Conservation (phyloP, 257 asterid species). For the Solanum medicagineum region DNA sequence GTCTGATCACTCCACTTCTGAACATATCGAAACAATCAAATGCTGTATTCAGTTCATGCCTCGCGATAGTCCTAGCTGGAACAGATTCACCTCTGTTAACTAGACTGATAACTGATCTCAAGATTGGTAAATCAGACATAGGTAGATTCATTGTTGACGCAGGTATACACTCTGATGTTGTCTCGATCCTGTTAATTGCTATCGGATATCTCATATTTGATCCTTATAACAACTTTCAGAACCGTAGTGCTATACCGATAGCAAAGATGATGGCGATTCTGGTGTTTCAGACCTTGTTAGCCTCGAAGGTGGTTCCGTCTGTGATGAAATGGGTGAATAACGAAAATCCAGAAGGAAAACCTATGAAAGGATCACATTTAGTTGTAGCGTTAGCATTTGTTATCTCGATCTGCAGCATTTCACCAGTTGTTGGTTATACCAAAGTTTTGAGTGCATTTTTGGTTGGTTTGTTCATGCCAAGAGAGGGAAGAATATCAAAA, state of each 20-base stretch:
- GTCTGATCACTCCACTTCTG: constrained; percentile 35
- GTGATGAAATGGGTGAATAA: constrained; percentile 86
- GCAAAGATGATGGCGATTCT: constrained; percentile 25
- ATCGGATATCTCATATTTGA: constrained; percentile 54
- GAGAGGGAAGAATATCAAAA: constrained; percentile 78
- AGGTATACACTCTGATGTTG: constrained; percentile 57
- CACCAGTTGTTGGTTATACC: constrained; percentile 36
- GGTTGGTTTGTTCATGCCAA: constrained; percentile 85
- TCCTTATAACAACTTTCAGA: constrained; percentile 21
- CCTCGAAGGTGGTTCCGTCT: constrained; percentile 48
- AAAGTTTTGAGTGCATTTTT: constrained; percentile 68
- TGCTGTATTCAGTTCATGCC: constrained; percentile 46
- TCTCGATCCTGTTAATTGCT: constrained; percentile 41
- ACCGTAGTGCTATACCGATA: neutral
- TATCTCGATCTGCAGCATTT: constrained; percentile 42
- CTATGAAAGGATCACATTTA: constrained; percentile 81
- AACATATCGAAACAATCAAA: constrained; percentile 17
- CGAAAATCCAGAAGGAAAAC: constrained; percentile 84
- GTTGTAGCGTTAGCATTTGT: constrained; percentile 59
- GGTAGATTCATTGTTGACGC: constrained; percentile 77
- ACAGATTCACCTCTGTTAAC: constrained; percentile 65
- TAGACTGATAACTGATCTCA: constrained; percentile 59
- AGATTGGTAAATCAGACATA: constrained; percentile 86
- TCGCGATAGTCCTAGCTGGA: constrained; percentile 48
- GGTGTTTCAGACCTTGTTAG: constrained; percentile 29